These are phyloP conservation scores for Zelopaecilomyces penicillatus DNA, from an alignment of 2,329 filamentous ascomycete genomes.

Conservation along the genomic window DNA sequence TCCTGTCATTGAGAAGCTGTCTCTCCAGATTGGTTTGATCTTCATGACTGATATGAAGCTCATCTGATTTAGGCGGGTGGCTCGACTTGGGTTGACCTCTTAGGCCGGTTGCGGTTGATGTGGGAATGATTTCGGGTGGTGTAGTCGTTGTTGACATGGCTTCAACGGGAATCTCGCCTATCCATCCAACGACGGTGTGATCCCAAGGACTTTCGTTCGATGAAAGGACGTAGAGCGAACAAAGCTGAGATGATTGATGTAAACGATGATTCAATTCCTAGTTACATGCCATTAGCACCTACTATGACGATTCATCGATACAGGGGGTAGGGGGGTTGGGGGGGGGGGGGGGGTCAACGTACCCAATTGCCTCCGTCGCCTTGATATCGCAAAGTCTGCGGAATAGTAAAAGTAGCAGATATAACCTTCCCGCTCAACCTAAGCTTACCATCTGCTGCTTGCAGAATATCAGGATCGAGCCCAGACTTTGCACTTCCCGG, in stretches of 20 bases:
- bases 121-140: neutral
- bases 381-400: constrained; percentile 46
- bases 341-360: constrained; percentile 32
- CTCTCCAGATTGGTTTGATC: constrained; percentile 66
- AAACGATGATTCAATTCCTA: constrained; percentile 41
- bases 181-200: constrained; percentile 89
- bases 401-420: constrained; percentile 54
- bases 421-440: constrained; percentile 48
- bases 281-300: neutral
- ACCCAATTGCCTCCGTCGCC: constrained; percentile 51
- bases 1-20: constrained; percentile 62
- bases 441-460: neutral
- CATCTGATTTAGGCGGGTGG: constrained; percentile 1
- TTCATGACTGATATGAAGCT: constrained; percentile 40
- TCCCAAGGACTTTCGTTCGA: constrained; percentile 70
- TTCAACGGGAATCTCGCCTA: constrained; percentile 62
- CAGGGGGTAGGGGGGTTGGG: too few species aligned
- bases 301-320: neutral
- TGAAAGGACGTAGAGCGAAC: constrained; percentile 79
- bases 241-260: constrained; percentile 83
- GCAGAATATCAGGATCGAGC: too few species aligned
- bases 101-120: constrained; percentile 2
- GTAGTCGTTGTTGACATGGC: neutral
- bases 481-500: neutral
- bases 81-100: neutral